Evolutionary conservation across 202 grass and related monocot genomes (phyloP).

Genomic region (Cymbopogon flexuosus): DNA sequence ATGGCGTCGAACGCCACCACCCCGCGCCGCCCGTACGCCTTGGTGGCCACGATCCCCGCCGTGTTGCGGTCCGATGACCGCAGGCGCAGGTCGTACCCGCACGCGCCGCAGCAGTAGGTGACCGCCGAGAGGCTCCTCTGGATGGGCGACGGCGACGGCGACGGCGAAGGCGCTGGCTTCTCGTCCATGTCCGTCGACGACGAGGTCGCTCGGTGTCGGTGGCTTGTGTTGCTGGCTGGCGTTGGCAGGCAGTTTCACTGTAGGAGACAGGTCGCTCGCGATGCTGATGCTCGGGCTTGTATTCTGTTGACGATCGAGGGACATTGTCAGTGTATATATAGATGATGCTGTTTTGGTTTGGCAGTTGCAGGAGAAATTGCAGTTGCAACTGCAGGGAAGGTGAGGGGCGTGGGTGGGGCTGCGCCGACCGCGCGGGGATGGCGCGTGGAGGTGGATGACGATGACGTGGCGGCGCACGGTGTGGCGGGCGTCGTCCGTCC

Average conservation of each 20-base stretch:
- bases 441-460: background rate
- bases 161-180: background rate
- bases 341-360: background rate
- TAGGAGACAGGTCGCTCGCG: background rate
- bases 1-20: slow-evolving; percentile 50
- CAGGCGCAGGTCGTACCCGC: slow-evolving; percentile 59
- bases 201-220: background rate
- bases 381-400: slow-evolving; percentile 7
- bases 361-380: background rate
- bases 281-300: background rate
- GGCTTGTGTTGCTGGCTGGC: background rate
- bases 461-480: background rate
- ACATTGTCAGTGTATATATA: background rate
- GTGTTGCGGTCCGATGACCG: slow-evolving; percentile 52
- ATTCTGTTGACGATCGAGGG: background rate
- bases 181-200: background rate
- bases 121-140: slow-evolving; percentile 36
- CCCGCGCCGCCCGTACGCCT: slow-evolving; percentile 21
- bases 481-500: too few species aligned
- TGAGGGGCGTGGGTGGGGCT: background rate
- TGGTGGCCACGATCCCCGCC: slow-evolving; percentile 24
- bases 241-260: too few species aligned
- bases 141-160: background rate
- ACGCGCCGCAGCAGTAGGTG: slow-evolving; percentile 63
- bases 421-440: slow-evolving; percentile 16